Evolutionary conservation across 2,329 filamentous ascomycete species (phyloP).

Genomic region (Ophiostoma fasciatum): DNA sequence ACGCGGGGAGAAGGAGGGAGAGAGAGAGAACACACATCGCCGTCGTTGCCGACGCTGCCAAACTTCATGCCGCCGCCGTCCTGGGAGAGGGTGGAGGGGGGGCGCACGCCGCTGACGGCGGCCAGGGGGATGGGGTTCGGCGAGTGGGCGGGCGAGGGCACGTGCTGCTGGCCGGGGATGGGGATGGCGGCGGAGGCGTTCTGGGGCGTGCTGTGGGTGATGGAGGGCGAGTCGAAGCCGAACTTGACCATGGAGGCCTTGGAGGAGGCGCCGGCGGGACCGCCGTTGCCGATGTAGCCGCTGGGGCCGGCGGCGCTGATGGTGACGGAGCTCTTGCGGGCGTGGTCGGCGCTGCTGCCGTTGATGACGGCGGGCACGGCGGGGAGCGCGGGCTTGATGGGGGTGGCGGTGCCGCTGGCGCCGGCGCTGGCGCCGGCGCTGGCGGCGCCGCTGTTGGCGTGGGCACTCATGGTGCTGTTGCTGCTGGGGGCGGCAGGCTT

Average conservation of each 20-base stretch:
- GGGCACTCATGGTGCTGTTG: slow-evolving; percentile 8
- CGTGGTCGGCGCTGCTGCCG: slow-evolving; percentile 57
- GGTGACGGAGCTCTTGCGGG: slow-evolving; percentile 77
- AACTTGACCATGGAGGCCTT: slow-evolving; percentile 59
- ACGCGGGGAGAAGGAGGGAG: background rate
- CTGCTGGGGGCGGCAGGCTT: background rate
- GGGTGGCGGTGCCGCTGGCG: slow-evolving; percentile 2
- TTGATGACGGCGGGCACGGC: slow-evolving; percentile 50
- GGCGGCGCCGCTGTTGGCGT: too few species aligned
- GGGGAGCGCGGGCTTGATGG: slow-evolving; percentile 36
- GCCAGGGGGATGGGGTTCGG: slow-evolving; percentile 90
- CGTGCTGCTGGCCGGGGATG: slow-evolving; percentile 53
- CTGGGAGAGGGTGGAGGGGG: slow-evolving; percentile 59
- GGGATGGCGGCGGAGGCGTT: slow-evolving; percentile 38
- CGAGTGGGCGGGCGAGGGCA: slow-evolving; percentile 73
- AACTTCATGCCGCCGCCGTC: slow-evolving; percentile 59
- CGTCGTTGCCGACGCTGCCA: slow-evolving; percentile 69
- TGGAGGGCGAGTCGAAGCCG: slow-evolving; percentile 59
- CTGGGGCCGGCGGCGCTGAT: slow-evolving; percentile 73
- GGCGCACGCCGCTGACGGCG: slow-evolving; percentile 68
- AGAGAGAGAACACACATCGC: slow-evolving; percentile 47
- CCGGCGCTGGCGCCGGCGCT: slow-evolving; percentile 25
- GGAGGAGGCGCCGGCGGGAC: slow-evolving; percentile 35
- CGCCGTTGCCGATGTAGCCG: slow-evolving; percentile 65
- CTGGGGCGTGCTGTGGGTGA: slow-evolving; percentile 53